These are phyloP conservation scores for Pythium periplocum DNA, from an alignment of 352 stramenopile species.

Conservation along the genomic window DNA sequence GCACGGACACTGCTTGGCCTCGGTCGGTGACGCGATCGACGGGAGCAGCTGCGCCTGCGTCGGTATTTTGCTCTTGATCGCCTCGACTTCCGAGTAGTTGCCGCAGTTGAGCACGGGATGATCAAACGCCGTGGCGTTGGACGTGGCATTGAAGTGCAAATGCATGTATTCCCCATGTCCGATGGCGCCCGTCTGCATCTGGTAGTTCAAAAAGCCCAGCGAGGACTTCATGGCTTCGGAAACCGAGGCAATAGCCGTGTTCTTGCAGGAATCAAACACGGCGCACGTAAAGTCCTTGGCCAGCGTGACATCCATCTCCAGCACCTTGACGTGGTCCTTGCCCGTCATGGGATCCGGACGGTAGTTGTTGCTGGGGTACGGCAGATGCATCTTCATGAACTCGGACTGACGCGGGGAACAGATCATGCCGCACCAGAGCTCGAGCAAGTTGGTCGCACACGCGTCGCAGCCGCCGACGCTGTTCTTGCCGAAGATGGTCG, in stretches of 20 bases:
- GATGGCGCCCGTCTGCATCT: conserved; percentile 83
- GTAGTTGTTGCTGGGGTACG: conserved; percentile 65
- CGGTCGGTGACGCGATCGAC: conserved; percentile 45
- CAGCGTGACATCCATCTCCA: conserved; percentile 75
- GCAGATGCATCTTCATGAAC: conserved; percentile 66
- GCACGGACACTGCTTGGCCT: conserved; percentile 71
- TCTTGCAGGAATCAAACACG: conserved; percentile 85
- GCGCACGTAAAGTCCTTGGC: conserved; percentile 64
- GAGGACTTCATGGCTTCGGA: conserved; percentile 75
- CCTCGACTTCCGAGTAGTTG: conserved; percentile 67
- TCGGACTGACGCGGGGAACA: conserved; percentile 72
- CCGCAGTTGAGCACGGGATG: conserved; percentile 63
- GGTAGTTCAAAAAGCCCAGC: conserved; percentile 85
- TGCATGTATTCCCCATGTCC: conserved; percentile 86
- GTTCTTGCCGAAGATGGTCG: conserved; percentile 63
- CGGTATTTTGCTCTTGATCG: conserved; percentile 31
- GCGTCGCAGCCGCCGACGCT: conserved; percentile 68
- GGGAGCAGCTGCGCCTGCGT: conserved; percentile 59
- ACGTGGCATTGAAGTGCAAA: conserved; percentile 51
- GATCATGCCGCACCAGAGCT: conserved; percentile 81
- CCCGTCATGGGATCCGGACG: conserved; percentile 71
- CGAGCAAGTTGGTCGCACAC: conserved; percentile 82
- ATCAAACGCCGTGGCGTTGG: conserved; percentile 35
- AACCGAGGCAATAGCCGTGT: conserved; percentile 72
- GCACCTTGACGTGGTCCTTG: conserved; percentile 67